Evolutionary conservation across 2,329 filamentous ascomycete genomes (phyloP), one percentile per base, ranked within the genome.

Genomic region (Cyclaneusma minus): DNA sequence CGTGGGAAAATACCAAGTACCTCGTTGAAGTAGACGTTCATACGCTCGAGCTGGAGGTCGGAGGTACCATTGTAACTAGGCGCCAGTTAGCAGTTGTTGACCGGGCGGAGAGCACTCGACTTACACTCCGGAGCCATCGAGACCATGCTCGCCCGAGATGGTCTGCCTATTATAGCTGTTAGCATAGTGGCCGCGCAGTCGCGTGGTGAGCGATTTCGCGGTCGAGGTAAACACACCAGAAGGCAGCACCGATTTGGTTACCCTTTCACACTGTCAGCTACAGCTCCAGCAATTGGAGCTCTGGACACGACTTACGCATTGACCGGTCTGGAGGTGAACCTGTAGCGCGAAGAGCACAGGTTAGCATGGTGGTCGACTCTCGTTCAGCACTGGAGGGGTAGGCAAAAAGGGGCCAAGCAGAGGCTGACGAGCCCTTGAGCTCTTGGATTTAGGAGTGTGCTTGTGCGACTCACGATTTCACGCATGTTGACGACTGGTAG

Each of bases 171-270:
- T 37, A 34, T 29, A 19, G 26, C 32, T 37, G 50, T 67, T 45
- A 68, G 56, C 45, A 37, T 29, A 29, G 22, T 18, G 25, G 22
- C 14, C 30, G 16, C 17, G 27, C 31, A 31, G 31, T 45, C 61
- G 54, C 43, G 33, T 31, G 38, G 32, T 35, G 27, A 26, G 35
- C 32, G 28, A 25, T 27, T 12, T 22, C 13, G 22, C 13, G 27
- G 12, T 15, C 14, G 26, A 29, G 29, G 34, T 30, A 32, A 41
- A 64, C 72, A 45, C 62, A 82, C 78, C 89, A 98, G 74, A 98
- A 98, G 64, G 89, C 89, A 69, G 89, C 89, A 87, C 89, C 89
- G 49, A 95, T 93, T 82, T 98, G 89, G 80, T 98, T 98, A 74
- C 89, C 89, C 87, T 94, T 49, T 46, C 21, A 24, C 21, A 12